Percentiles rank a stretch among this genome's conserved stretches.
phyloP scores from a whole-genome alignment of 805 yeast species.

The Kluyveromyces starmeri region DNA sequence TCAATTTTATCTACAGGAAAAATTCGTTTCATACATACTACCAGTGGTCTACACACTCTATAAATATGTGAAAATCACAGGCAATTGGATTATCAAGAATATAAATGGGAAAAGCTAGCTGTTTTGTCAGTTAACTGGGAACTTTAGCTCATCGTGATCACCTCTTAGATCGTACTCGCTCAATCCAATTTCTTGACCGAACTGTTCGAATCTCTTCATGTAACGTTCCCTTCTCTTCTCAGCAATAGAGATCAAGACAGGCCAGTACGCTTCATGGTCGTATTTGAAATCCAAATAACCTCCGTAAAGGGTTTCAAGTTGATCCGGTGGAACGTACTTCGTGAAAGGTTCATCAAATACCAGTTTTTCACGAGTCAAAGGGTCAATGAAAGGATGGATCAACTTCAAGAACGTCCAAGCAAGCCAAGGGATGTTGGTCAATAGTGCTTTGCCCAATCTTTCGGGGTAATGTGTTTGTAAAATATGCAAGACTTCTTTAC shows the following conservation, averaged over 20 bases:
- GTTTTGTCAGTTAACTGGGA: conserved; percentile 17
- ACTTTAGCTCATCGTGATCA: conserved; percentile 20
- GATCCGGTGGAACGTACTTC: conserved; percentile 70
- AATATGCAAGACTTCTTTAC: conserved; percentile 86
- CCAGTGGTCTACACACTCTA: too few relatives aligned
- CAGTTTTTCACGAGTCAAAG: conserved; percentile 86
- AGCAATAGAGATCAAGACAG: conserved; percentile 53
- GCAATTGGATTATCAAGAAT: too few relatives aligned
- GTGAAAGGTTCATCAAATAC: conserved; percentile 86
- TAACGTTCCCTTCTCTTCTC: conserved; percentile 51
- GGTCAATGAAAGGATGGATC: conserved; percentile 94
- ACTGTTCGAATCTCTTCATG: conserved; percentile 55
- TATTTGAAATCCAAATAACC: conserved; percentile 82
- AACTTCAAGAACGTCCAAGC: conserved; percentile 89
- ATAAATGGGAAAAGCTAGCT: neutral
- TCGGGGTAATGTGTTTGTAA: conserved; percentile 97
- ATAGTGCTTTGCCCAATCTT: conserved; percentile 83
- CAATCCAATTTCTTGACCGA: conserved; percentile 68
- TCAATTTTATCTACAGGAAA: neutral
- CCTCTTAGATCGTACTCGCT: conserved; percentile 76
- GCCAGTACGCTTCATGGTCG: conserved; percentile 74
- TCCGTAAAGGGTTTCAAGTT: conserved; percentile 76
- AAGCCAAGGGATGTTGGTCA: conserved; percentile 88
- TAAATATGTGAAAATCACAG: too few relatives aligned
- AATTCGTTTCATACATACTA: too few relatives aligned